phyloP scores from a whole-genome alignment of 495 filamentous ascomycete species.

The Lepidopterella palustris region DNA sequence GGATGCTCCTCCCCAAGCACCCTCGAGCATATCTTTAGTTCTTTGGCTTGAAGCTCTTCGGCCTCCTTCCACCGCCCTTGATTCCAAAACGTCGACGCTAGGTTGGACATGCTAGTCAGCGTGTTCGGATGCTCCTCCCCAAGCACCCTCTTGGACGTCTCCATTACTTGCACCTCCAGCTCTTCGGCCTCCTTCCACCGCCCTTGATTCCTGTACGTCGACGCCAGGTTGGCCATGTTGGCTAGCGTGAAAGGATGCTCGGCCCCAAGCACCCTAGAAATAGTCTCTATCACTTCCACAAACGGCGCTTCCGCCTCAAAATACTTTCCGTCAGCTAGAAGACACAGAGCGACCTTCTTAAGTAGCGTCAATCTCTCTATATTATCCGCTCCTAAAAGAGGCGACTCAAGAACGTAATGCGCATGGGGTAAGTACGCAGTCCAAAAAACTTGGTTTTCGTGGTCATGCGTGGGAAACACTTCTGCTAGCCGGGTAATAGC shows the following conservation, averaged over 20 bases:
- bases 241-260: slow-evolving; percentile 27
- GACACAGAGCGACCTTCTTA: slow-evolving; percentile 6
- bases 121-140: no score
- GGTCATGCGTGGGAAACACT: slow-evolving; percentile 26
- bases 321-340: neutral
- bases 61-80: no score
- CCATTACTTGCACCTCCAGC: no score
- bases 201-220: neutral
- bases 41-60: no score
- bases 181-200: neutral
- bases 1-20: no score
- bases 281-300: slow-evolving; percentile 13
- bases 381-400: neutral
- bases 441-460: slow-evolving; percentile 30
- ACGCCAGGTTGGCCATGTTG: slow-evolving; percentile 17
- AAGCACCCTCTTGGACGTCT: no score
- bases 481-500: slow-evolving; percentile 16
- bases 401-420: neutral
- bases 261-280: slow-evolving; percentile 16
- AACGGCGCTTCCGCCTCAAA: neutral
- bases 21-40: no score
- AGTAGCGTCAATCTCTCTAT: neutral
- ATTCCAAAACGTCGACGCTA: no score
- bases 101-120: no score
- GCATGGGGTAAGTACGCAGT: slow-evolving; percentile 32